Evolutionary conservation across 805 yeast genomes (phyloP).

Genomic region (Hanseniaspora guilliermondii): DNA sequence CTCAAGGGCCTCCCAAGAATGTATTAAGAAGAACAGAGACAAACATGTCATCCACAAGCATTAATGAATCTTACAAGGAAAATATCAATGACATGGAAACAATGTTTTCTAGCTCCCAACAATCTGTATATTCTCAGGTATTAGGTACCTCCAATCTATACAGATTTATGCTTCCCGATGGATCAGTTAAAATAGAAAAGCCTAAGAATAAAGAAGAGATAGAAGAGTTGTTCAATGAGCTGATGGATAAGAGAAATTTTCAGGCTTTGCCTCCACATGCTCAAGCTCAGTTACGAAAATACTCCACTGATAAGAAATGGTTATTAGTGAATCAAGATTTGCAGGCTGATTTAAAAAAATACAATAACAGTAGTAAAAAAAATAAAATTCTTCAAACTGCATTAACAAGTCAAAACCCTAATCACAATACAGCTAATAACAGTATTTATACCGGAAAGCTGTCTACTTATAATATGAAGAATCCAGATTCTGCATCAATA

Average conservation of each 20-base stretch:
- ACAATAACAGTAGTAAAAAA: slow-evolving; percentile 22
- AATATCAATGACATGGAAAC: background rate
- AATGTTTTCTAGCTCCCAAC: background rate
- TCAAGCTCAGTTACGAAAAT: slow-evolving; percentile 60
- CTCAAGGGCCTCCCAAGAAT: background rate
- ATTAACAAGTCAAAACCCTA: background rate
- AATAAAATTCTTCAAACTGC: slow-evolving; percentile 3
- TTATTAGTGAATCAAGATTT: slow-evolving; percentile 79
- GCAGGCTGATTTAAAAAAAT: slow-evolving; percentile 57
- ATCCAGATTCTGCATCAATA: background rate
- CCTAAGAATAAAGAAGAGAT: slow-evolving; percentile 57
- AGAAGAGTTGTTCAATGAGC: slow-evolving; percentile 60
- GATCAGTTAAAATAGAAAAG: slow-evolving; percentile 38
- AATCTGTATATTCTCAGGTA: slow-evolving; percentile 23
- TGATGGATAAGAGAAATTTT: slow-evolving; percentile 76
- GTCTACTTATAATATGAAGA: background rate
- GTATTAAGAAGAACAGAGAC: background rate
- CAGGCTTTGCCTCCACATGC: slow-evolving; percentile 58
- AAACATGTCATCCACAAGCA: background rate
- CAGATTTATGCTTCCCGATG: slow-evolving; percentile 24
- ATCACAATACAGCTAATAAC: background rate
- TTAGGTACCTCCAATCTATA: slow-evolving; percentile 21
- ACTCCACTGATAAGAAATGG: slow-evolving; percentile 75
- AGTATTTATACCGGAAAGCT: background rate
- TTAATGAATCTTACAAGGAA: background rate